Evolutionary conservation across 176 grass and related monocot species (phyloP).

Genomic region (Leersia perrieri): DNA sequence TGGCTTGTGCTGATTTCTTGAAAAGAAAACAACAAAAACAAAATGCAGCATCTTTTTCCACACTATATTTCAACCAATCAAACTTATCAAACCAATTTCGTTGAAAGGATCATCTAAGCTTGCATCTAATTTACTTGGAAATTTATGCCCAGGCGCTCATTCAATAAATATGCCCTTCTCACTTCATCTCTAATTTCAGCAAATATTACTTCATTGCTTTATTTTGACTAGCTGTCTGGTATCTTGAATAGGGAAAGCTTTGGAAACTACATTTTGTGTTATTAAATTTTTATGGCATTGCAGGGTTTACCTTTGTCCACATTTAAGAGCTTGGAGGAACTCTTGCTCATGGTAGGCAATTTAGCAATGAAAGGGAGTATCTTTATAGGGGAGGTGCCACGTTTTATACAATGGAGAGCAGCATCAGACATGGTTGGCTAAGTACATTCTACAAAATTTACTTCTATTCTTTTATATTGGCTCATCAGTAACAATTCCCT

Average conservation of each 20-base stretch:
- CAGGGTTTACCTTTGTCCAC: constrained; percentile 72
- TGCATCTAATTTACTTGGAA: no score
- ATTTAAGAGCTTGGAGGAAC: constrained; percentile 48
- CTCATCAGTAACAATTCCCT: constrained; percentile 11
- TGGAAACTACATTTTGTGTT: constrained; percentile 1
- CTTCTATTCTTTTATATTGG: constrained; percentile 4
- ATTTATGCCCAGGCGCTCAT: no score
- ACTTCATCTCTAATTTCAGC: no score
- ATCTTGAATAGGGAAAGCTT: not conserved
- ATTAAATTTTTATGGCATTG: constrained; percentile 28
- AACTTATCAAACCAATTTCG: no score
- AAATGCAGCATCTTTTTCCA: no score
- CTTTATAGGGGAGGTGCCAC: constrained; percentile 65
- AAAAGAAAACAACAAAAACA: no score
- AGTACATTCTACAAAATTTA: constrained; percentile 4
- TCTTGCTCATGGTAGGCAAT: constrained; percentile 63
- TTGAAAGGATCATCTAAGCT: no score
- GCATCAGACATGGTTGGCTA: constrained; percentile 46
- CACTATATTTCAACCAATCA: no score
- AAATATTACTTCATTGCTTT: no score
- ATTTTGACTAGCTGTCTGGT: not conserved
- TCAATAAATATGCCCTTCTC: no score
- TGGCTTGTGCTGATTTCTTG: no score
- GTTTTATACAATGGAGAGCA: constrained; percentile 35
- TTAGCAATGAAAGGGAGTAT: constrained; percentile 85